Base-by-base conservation (phyloP, 208 protist species). In the Strigomonas culicis region DNA sequence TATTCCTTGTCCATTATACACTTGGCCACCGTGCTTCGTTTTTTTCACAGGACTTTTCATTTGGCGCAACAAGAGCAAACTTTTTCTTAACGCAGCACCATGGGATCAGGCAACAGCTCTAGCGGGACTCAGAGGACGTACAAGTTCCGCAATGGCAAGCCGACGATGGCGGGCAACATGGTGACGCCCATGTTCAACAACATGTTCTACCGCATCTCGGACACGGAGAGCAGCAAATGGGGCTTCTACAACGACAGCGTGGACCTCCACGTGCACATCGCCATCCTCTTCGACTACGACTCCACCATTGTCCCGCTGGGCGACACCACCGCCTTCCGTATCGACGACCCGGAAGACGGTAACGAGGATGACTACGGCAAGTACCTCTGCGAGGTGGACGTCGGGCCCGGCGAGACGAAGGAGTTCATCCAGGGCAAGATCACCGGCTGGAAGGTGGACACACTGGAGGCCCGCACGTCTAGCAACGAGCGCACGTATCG, bases 221-320 rank as follows among this genome's bases (percentile, higher is more conserved):
- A 90, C 72, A 75, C 65, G 19, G 70, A 83, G 1, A 50, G 66
- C 13, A 72, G 64, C 32, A 75, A 68, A 10, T 93, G 87, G 84
- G 82, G 73, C 27, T 93, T 93, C 63, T 93, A 90, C 72, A 93
- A 93, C 56, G 87, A 93, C 74, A 90, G 70, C 57, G 59, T 43
- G 19, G 74, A 88, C 11, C 74, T 84, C 27, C 80, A 80, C 47
- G 82, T 93, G 7, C 87, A 93, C 57, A 82, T 93, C 57, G 81
- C 81, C 59, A 77, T 93, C 19, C 74, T 93, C 59, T 93, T 93
- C 53, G 83, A 93, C 62, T 90, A 90, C 64, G 87, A 93, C 68
- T 85, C 72, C 30, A 78, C 86, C 49, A 80, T 93, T 57, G 70
- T 82, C 11, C 83, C 87, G n/a, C 75, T 93, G 0, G 87, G 79